Evolutionary conservation across 106 monocot genomes (phyloP).

Genomic region (Acanthochlamys bracteata): DNA sequence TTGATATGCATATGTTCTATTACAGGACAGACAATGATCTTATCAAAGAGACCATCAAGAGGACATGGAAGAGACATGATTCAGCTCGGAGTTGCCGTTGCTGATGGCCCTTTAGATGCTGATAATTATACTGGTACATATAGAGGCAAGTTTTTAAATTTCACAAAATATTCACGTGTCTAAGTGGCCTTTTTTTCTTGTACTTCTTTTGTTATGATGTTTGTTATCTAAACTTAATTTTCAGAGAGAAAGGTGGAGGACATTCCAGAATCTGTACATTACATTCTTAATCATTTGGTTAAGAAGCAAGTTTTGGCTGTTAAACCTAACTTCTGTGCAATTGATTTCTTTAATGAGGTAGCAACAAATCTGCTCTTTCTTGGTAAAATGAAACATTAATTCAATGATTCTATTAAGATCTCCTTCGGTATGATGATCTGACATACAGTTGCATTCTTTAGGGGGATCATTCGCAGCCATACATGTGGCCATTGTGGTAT

Average conservation of each 20-base stretch:
- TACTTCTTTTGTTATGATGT: background rate
- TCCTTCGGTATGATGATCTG: background rate
- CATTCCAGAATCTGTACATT: constrained; percentile 41
- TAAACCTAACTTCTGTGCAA: constrained; percentile 61
- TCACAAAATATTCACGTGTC: background rate
- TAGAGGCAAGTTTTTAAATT: constrained; percentile 24
- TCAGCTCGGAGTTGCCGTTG: constrained; percentile 54
- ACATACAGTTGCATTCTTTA: constrained; percentile 7
- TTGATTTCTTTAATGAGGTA: constrained; percentile 83
- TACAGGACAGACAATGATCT: constrained; percentile 45
- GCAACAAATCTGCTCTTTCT: background rate
- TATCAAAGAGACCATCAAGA: constrained; percentile 48
- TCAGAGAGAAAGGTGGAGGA: constrained; percentile 58
- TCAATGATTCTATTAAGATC: too few relatives aligned
- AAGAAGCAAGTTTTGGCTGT: constrained; percentile 30
- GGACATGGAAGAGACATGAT: constrained; percentile 81
- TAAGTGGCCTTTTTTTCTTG: background rate
- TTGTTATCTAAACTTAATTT: background rate
- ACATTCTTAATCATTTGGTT: constrained; percentile 36
- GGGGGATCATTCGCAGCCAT: constrained; percentile 68
- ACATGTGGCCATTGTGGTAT: constrained; percentile 45
- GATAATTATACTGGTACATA: constrained; percentile 19
- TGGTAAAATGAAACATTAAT: too few relatives aligned
- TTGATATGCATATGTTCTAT: background rate
- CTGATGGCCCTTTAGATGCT: constrained; percentile 43